These are phyloP conservation scores for Microdochium bolleyi DNA, from an alignment of 2,329 filamentous ascomycete species.

Conservation along the genomic window DNA sequence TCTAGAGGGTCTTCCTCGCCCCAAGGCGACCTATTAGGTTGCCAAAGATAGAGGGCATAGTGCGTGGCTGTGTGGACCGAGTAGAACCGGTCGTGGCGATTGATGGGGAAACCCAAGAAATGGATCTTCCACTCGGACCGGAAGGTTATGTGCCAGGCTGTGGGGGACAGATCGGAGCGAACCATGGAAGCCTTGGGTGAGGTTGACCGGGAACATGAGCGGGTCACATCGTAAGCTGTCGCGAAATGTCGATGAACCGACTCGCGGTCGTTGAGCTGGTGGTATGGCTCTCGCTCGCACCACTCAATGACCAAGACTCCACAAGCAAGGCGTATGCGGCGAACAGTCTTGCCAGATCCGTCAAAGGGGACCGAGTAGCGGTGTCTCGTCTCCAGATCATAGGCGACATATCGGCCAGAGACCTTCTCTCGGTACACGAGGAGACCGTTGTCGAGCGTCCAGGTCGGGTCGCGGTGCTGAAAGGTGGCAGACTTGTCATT, in stretches of 20 bases:
- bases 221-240: conserved; percentile 45
- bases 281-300: conserved; percentile 44
- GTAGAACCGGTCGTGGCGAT: conserved; percentile 52
- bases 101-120: conserved; percentile 45
- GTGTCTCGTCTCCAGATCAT: conserved; percentile 38
- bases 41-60: conserved; percentile 56
- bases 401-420: conserved; percentile 27
- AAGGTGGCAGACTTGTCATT: conserved; percentile 30
- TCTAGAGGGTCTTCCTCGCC: conserved; percentile 50
- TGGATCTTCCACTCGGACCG: conserved; percentile 55
- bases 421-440: conserved; percentile 40
- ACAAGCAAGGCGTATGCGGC: conserved; percentile 44
- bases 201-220: conserved; percentile 3
- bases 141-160: conserved; percentile 35
- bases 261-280: conserved; percentile 41
- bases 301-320: conserved; percentile 56
- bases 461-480: conserved; percentile 38
- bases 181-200: conserved; percentile 4
- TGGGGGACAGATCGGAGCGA: conserved; percentile 1
- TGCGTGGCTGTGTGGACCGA: conserved; percentile 51
- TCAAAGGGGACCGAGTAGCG: conserved; percentile 43
- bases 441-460: conserved; percentile 46
- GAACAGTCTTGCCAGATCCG: conserved; percentile 36
- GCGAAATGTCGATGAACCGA: conserved; percentile 50
- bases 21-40: conserved; percentile 46